Percentiles rank a stretch among this genome's conserved stretches.
Conservation (phyloP, 2,329 filamentous ascomycete genomes). For the Amauroascus verrucosus region DNA sequence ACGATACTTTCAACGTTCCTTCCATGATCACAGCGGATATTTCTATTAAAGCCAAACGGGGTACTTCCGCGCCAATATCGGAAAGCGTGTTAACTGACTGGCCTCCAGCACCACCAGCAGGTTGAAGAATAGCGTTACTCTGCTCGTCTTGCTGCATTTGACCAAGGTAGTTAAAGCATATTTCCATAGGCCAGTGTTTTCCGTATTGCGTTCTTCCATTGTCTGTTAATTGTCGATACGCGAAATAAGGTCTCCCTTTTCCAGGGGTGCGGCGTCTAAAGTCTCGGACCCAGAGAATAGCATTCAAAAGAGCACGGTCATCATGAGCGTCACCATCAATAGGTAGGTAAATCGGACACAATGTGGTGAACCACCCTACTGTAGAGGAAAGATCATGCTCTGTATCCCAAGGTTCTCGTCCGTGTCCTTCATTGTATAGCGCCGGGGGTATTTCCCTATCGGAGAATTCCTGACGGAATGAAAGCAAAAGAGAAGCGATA, state of each 20-base stretch:
- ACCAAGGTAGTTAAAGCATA: conserved; percentile 36
- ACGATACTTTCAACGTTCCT: conserved; percentile 10
- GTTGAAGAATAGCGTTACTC: conserved; percentile 30
- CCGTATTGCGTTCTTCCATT: conserved; percentile 22
- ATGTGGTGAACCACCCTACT: conserved; percentile 43
- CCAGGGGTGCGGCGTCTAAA: conserved; percentile 26
- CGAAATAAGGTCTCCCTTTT: conserved; percentile 30
- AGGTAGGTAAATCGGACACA: conserved; percentile 34
- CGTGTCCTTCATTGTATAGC: conserved; percentile 43
- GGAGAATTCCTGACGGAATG: conserved; percentile 36
- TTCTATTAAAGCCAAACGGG: conserved; percentile 14
- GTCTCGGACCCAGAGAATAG: conserved; percentile 32
- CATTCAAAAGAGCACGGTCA: conserved; percentile 22
- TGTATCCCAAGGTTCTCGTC: conserved; percentile 38
- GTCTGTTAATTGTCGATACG: conserved; percentile 22
- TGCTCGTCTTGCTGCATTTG: conserved; percentile 37
- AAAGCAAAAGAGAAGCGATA: conserved; percentile 32
- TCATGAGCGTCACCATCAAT: neutral
- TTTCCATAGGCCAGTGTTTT: conserved; percentile 36
- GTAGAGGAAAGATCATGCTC: conserved; percentile 39
- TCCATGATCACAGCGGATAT: conserved; percentile 13
- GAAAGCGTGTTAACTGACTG: conserved; percentile 15
- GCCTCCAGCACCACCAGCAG: conserved; percentile 10
- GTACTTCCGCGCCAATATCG: conserved; percentile 12
- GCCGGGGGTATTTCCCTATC: conserved; percentile 33